Evolutionary conservation across 2,329 filamentous ascomycete species (phyloP).

Genomic region (Stenocarpella maydis): DNA sequence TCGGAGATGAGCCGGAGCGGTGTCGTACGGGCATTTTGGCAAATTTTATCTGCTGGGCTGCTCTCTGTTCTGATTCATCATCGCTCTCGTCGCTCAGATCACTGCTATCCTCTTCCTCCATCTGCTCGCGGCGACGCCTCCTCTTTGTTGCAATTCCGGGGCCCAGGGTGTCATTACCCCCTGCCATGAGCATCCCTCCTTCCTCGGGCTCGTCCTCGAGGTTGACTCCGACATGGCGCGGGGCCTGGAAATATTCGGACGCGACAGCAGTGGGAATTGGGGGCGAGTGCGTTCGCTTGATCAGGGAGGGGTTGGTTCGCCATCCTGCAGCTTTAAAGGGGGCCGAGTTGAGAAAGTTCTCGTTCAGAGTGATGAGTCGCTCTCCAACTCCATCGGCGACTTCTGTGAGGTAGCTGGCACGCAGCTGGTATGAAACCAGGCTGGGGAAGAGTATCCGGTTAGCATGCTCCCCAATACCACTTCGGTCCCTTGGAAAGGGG

Average conservation of each 20-base stretch:
- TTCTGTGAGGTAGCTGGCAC: conserved; percentile 80
- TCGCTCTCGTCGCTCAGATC: conserved; percentile 87
- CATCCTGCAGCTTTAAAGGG: conserved; percentile 86
- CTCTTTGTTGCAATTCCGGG: conserved; percentile 73
- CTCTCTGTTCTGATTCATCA: conserved; percentile 75
- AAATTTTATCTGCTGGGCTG: conserved; percentile 92
- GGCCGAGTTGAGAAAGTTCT: conserved; percentile 79
- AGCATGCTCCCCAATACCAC: background rate
- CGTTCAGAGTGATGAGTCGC: conserved; percentile 82
- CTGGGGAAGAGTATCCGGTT: conserved; percentile 49
- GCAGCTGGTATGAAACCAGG: conserved; percentile 83
- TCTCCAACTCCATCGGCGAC: conserved; percentile 87
- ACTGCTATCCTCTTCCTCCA: conserved; percentile 87
- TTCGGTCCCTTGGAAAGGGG: background rate
- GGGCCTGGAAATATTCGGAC: conserved; percentile 83
- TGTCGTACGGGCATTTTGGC: conserved; percentile 91
- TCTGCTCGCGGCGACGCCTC: conserved; percentile 72
- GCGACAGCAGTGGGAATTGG: conserved; percentile 85
- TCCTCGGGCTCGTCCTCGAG: conserved; percentile 78
- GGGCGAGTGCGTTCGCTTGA: conserved; percentile 85
- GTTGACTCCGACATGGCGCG: conserved; percentile 67
- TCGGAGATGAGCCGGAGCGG: conserved; percentile 88
- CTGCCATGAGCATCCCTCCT: conserved; percentile 74
- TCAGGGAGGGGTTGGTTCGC: conserved; percentile 75
- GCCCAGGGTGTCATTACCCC: conserved; percentile 72